phyloP scores from a whole-genome alignment of 2,329 filamentous ascomycete genomes.

The Dendryphion nanum region DNA sequence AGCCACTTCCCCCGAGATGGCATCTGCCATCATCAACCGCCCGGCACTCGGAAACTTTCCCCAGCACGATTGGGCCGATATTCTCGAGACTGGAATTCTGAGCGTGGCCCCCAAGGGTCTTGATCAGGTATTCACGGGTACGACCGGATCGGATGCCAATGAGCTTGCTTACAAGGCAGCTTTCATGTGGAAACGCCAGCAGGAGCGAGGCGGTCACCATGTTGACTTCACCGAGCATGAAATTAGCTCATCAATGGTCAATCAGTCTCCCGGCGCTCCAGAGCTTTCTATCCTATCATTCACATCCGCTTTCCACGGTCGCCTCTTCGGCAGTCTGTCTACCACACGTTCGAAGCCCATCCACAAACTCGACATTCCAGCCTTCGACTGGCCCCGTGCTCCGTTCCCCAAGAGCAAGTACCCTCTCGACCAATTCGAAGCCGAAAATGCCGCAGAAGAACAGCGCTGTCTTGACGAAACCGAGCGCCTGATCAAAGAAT shows the following conservation, averaged over 20 bases:
- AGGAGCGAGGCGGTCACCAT: slow-evolving; percentile 72
- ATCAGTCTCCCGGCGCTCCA: slow-evolving; percentile 74
- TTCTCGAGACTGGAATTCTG: slow-evolving; percentile 78
- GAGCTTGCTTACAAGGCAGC: slow-evolving; percentile 94
- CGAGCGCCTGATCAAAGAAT: slow-evolving; percentile 76
- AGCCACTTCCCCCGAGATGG: slow-evolving; percentile 75
- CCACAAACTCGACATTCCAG: slow-evolving; percentile 91
- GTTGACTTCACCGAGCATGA: slow-evolving; percentile 81
- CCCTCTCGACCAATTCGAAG: slow-evolving; percentile 74
- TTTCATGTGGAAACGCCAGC: slow-evolving; percentile 86
- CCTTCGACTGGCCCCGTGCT: slow-evolving; percentile 92
- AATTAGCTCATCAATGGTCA: slow-evolving; percentile 72
- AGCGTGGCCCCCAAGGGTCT: slow-evolving; percentile 79
- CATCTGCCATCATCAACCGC: slow-evolving; percentile 78
- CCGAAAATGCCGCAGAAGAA: slow-evolving; percentile 81
- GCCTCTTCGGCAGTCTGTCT: slow-evolving; percentile 81
- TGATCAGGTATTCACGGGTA: slow-evolving; percentile 86
- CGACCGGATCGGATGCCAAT: slow-evolving; percentile 88
- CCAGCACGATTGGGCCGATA: slow-evolving; percentile 75
- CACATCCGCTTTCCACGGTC: slow-evolving; percentile 85
- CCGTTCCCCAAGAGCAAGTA: slow-evolving; percentile 85
- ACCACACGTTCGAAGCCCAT: slow-evolving; percentile 91
- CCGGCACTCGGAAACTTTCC: slow-evolving; percentile 91
- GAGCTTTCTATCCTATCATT: slow-evolving; percentile 85
- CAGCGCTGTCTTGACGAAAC: slow-evolving; percentile 78